Conservation (phyloP, 306 rosid species). For the Chamaecrista fasciculata region DNA sequence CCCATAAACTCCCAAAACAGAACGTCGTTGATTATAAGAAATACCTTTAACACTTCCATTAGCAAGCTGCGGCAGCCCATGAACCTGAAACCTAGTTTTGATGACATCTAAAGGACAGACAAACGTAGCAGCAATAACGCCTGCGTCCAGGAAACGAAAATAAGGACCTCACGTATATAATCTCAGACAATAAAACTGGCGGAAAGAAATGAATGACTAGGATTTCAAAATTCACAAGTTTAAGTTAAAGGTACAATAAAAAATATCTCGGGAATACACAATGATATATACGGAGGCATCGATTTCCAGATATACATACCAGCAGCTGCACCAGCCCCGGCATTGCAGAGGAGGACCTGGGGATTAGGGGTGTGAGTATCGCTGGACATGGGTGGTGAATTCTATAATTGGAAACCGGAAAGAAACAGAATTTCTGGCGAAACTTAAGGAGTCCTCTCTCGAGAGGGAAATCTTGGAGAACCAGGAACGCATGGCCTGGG, state of each 20-base stretch:
- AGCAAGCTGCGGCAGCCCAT: constrained; percentile 53
- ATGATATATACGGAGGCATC: not conserved
- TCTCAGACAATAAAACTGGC: not conserved
- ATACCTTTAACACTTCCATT: constrained; percentile 49
- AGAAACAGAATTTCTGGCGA: constrained; percentile 15
- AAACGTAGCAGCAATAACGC: constrained; percentile 78
- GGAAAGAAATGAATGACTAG: not conserved
- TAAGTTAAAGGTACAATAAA: not conserved
- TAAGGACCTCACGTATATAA: not conserved
- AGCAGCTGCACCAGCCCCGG: constrained; percentile 83
- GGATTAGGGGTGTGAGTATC: constrained; percentile 52
- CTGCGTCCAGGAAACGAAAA: constrained; percentile 29
- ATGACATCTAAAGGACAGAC: constrained; percentile 89
- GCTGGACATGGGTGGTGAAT: constrained; percentile 43
- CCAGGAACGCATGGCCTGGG: constrained; percentile 81
- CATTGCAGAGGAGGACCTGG: constrained; percentile 62
- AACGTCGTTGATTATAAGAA: not conserved
- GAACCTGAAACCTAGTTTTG: constrained; percentile 87
- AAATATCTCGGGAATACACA: not conserved
- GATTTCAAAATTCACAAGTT: not conserved
- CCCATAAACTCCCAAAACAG: too few species aligned
- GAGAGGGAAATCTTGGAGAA: constrained; percentile 57
- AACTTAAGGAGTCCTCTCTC: constrained; percentile 53
- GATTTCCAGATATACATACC: constrained; percentile 33
- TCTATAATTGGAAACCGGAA: not conserved